Base-by-base conservation (phyloP, 768 basidiomycete species). In the Lactarius sanguifluus region DNA sequence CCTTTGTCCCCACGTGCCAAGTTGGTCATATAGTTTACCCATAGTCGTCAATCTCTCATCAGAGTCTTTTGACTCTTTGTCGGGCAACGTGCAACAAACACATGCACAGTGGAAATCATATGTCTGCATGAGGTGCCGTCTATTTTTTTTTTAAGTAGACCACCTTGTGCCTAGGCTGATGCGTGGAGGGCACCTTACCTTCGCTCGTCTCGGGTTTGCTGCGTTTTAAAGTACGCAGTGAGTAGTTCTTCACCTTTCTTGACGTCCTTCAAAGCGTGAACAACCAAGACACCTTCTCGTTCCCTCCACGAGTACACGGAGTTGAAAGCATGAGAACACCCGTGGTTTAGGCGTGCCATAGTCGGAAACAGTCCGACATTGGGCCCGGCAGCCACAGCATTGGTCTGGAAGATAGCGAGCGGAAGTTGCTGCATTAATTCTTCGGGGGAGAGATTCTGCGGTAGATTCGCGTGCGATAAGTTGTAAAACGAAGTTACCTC, bases 291-390 rank as follows among this genome's bases (percentile, higher is more conserved):
- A 13, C 75, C 72, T 63, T 86, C 84, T 34, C 76, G 72, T 54
- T 82, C 80, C 59, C 85, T 77, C 84, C 84, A 89, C 0, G 79
- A 79, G 71, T 89, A 89, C 15, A 89, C 84, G 5, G 79, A 80
- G 73, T 89, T 89, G 77, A 90, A 89, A 7, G 86, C 86, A 61
- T 81, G 78, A 4, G 86, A 83, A 71, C 88, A 89, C 0, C 85
- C 88, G 68, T 89, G 88, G 69, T 90, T 90, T 66, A 89, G 69
- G 52, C 88, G 79, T 15, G 87, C 86, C 81, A 85, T 87, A 25
- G 73, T 77, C n/a, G 87, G 87, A 73, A 89, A 89, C n/a, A 90
- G 78, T 0, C 86, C 88, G 3, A 83, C 83, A 23, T 75, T 66
- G 1, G 78, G 75, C 1, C 84, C 85, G 4, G 86, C 82, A 3